These are phyloP conservation scores for Talaromyces wortmannii DNA, from an alignment of 495 filamentous ascomycete genomes.

Conservation along the genomic window DNA sequence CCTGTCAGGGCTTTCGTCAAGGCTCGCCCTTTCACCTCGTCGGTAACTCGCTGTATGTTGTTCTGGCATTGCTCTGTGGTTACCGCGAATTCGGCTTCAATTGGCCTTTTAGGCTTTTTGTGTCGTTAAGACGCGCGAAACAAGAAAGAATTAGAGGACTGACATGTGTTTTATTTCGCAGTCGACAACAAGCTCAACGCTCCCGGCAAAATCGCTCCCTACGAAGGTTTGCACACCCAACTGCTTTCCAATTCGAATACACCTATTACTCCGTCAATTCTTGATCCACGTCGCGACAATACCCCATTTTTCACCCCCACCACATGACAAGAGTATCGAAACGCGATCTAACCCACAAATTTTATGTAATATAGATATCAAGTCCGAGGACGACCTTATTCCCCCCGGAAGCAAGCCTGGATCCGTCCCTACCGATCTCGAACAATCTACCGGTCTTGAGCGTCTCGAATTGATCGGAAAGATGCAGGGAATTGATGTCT, in stretches of 20 bases:
- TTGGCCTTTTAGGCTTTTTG: not conserved
- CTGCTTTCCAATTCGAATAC: not conserved
- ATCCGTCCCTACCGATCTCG: constrained; percentile 84
- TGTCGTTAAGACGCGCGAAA: not conserved
- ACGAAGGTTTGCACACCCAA: constrained; percentile 28
- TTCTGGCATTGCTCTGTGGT: constrained; percentile 5
- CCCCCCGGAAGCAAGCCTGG: constrained; percentile 74
- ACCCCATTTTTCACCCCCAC: not conserved
- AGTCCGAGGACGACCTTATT: constrained; percentile 71
- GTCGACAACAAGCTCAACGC: constrained; percentile 21
- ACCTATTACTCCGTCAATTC: not conserved
- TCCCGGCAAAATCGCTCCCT: constrained; percentile 38
- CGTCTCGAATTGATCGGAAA: constrained; percentile 98
- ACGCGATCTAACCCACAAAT: not conserved
- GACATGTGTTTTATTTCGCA: not conserved
- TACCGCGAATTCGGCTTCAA: not conserved
- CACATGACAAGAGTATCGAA: not conserved
- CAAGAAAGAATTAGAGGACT: not conserved
- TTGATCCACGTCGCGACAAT: not conserved
- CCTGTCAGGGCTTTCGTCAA: constrained; percentile 48
- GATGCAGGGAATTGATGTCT: constrained; percentile 97
- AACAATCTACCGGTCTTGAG: constrained; percentile 94
- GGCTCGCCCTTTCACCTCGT: constrained; percentile 39
- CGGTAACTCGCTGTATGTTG: constrained; percentile 41
- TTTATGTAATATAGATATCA: constrained; percentile 59